These are phyloP conservation scores for Tuctoria greenei DNA, from an alignment of 176 grass and related monocot genomes.

Conservation along the genomic window DNA sequence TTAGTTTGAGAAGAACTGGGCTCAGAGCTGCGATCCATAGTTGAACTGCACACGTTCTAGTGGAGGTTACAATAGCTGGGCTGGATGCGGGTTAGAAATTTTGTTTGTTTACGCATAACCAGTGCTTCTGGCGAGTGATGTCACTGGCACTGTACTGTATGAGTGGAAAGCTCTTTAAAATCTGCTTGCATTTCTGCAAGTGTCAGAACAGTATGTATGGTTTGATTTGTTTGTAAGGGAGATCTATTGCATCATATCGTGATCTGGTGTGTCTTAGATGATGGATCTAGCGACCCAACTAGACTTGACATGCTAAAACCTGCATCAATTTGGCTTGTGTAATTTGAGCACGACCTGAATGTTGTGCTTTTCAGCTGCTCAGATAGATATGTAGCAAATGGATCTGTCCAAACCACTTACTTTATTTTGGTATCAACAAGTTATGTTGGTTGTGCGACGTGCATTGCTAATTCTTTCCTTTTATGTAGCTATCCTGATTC, in stretches of 20 bases:
- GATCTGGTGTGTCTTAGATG: neutral
- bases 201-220: neutral
- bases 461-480: neutral
- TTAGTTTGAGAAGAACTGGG: neutral
- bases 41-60: neutral
- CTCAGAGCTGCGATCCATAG: neutral
- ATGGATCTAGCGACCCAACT: neutral
- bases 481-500: neutral
- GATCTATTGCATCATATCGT: neutral
- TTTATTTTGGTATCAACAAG: neutral
- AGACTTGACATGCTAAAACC: neutral
- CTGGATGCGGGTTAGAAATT: neutral
- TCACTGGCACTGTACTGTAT: neutral
- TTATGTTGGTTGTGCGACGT: neutral
- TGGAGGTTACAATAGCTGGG: neutral
- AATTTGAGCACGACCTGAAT: neutral
- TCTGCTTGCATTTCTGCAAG: neutral
- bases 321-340: neutral
- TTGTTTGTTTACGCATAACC: neutral
- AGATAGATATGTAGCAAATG: neutral
- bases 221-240: constrained; percentile 3
- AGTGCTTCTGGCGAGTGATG: neutral
- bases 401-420: neutral
- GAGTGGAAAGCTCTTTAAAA: neutral
- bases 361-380: neutral